Evolutionary conservation across 192 early-diverging fungal species (phyloP), one percentile per base, ranked within the genome.

Genomic region (Entomortierella lignicola): DNA sequence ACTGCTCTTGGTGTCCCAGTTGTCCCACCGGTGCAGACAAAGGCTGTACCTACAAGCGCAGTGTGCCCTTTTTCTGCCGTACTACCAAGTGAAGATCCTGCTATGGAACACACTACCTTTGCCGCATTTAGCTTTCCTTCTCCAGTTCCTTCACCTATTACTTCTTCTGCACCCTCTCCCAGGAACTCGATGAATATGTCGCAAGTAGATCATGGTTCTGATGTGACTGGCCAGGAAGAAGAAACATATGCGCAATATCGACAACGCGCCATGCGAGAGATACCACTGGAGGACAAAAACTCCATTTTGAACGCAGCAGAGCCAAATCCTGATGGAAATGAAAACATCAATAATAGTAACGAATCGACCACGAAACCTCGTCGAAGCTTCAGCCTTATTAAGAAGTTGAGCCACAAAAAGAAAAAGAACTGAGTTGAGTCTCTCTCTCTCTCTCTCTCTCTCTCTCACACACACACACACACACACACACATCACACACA

Each of bases 71-170:
- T 30, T n/a, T 34, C 27, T 12, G 2, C 42, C 8, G 37, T 34
- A 23, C 18, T 59, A 0, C 20, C 41, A 20, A 60, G 25, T 4
- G 31, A 50, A 0, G 51, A 60, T 41, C 47, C 31, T 32, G 47
- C 30, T 39, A 61, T 64, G 57, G 61, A 60, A 23, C 75, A 79
- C 25, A 70, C 75, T 0, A 59, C 67, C 11, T 79, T 79, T 55
- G 48, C 75, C 13, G 75, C 67, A 6, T 79, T 79, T 61, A 66
- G 75, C 18, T 79, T 79, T 34, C 75, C 75, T 0, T 70, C 75
- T 4, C 75, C 75, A 7, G 63, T 31, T 1, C 30, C 7, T 2
- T 77, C 74, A 10, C 66, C 66, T 1, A 43, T 64, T n/a, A n/a
- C 50, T 2, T 77, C 61, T 63, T 34, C 58, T 5, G 60, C 74